Conservation (phyloP, 2,329 filamentous ascomycete genomes). For the Chaetomiaceae sp. region DNA sequence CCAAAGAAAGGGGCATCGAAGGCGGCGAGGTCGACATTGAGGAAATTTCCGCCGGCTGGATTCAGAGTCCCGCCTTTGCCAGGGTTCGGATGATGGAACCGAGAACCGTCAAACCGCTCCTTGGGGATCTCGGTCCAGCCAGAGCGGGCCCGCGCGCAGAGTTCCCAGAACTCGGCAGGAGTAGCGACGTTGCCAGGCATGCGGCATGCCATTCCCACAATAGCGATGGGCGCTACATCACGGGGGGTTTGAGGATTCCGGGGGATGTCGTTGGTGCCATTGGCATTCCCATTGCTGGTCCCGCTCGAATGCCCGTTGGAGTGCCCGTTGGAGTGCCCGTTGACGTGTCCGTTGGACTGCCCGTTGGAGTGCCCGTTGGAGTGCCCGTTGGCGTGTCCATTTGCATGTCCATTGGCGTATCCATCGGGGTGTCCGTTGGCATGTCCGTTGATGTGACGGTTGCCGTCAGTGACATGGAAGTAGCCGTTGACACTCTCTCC, state of each 20-base stretch:
- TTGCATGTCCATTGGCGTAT: neutral
- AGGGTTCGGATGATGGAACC: constrained; percentile 37
- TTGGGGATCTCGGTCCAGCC: constrained; percentile 39
- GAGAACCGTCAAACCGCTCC: constrained; percentile 39
- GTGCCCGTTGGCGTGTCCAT: constrained; percentile 24
- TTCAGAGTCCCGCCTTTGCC: constrained; percentile 38
- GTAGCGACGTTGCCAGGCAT: constrained; percentile 38
- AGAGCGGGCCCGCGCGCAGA: constrained; percentile 35
- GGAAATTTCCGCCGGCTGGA: constrained; percentile 35
- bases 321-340: too few relatives aligned
- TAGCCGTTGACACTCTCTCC: constrained; percentile 26
- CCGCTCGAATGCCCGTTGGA: too few relatives aligned
- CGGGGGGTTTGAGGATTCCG: constrained; percentile 10
- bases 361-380: constrained; percentile 23
- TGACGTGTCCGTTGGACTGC: too few relatives aligned
- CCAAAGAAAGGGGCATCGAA: constrained; percentile 50
- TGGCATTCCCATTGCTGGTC: constrained; percentile 18
- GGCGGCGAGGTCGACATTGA: constrained; percentile 39
- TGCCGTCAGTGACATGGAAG: constrained; percentile 21
- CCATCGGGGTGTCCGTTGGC: constrained; percentile 3
- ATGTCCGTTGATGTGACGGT: constrained; percentile 12
- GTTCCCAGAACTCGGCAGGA: constrained; percentile 40
- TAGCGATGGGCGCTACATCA: constrained; percentile 38
- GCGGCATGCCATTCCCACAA: constrained; percentile 43
- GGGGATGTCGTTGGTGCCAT: constrained; percentile 2